Evolutionary conservation across 192 early-diverging fungal species (phyloP), one percentile per base, ranked within the genome.

Genomic region (Irineochytrium annulatum): DNA sequence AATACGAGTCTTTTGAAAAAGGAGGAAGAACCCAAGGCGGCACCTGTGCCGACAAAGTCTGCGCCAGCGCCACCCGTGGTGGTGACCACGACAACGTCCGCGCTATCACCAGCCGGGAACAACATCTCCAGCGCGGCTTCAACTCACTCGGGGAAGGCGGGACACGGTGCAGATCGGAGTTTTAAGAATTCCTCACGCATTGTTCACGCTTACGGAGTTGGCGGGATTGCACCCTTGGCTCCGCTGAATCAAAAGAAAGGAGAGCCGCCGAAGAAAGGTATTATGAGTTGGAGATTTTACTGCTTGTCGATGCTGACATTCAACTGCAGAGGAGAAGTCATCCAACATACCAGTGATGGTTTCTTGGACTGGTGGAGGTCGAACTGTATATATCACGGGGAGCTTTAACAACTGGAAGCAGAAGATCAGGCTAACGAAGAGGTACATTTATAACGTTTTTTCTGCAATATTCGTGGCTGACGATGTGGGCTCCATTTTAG

Each of bases 391-490:
- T 69, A 80, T 98, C 8, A 95, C 95, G 0, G 95, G 95, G 26
- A 93, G 90, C 34, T 98, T 98, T 64, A 97, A 97, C 70, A 90
- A 91, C 55, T 98, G 95, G 95, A 91, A 88, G 67, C 86, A 91
- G 65, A 95, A 96, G 75, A 86, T 98, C 31, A 79, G 83, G 62
- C 63, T 98, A 59, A 66, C 49, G 52, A 57, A 73, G 39, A 74
- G 72, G 71, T 74, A 43, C 17, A 41, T 48, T 26, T 1, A 26
- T 5, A 19, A 71, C 44, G 1, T 1, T 45, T 34, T 1, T 4
- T 48, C 46, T 39, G 37, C 8, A 41, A 13, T 41, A n/a, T 41
- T n/a, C 37, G 37, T 41, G 37, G 37, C 37, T 13, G 32, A 43
- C 55, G n/a, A n/a, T n/a, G n/a, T n/a, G n/a, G n/a, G n/a, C n/a